A percentile compares a stretch with the other conserved stretches of the same genome.
phyloP scores from a whole-genome alignment of 2,329 filamentous ascomycete genomes.

The Sporothrix pallida region DNA sequence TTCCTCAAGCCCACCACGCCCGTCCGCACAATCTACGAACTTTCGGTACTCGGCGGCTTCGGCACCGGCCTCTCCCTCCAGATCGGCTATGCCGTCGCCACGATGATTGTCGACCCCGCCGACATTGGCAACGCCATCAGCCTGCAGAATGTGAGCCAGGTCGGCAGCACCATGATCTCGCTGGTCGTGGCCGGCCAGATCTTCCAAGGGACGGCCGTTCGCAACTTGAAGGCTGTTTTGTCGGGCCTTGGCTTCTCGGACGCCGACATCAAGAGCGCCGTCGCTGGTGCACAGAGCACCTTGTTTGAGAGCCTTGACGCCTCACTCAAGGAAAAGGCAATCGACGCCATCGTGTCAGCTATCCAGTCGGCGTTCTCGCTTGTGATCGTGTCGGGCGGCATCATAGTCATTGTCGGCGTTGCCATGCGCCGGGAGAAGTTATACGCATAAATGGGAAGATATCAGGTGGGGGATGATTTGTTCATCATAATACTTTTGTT shows the following conservation, averaged over 20 bases:
- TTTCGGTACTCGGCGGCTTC: constrained; percentile 37
- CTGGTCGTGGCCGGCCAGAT: constrained; percentile 43
- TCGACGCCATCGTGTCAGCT: constrained; percentile 43
- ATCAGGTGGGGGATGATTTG: not conserved
- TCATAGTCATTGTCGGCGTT: not conserved
- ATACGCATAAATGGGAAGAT: not conserved
- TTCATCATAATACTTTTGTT: not conserved
- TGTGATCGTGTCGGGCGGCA: constrained; percentile 33
- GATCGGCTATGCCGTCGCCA: constrained; percentile 43
- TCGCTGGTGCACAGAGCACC: constrained; percentile 20
- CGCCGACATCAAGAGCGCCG: not conserved
- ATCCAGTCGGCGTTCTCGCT: constrained; percentile 40
- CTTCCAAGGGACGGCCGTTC: constrained; percentile 35
- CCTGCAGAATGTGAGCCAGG: constrained; percentile 44
- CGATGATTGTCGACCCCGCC: constrained; percentile 37
- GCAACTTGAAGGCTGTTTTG: not conserved
- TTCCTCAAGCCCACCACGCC: constrained; percentile 38
- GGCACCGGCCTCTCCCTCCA: constrained; percentile 40
- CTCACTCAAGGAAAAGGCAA: not conserved
- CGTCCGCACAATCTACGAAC: constrained; percentile 38
- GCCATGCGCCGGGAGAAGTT: constrained; percentile 8
- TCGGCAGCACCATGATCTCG: constrained; percentile 40
- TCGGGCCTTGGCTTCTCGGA: not conserved
- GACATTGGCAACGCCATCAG: constrained; percentile 39
- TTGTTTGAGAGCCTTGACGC: not conserved